Conservation (phyloP, 257 asterid species). For the Penstemon davidsonii region DNA sequence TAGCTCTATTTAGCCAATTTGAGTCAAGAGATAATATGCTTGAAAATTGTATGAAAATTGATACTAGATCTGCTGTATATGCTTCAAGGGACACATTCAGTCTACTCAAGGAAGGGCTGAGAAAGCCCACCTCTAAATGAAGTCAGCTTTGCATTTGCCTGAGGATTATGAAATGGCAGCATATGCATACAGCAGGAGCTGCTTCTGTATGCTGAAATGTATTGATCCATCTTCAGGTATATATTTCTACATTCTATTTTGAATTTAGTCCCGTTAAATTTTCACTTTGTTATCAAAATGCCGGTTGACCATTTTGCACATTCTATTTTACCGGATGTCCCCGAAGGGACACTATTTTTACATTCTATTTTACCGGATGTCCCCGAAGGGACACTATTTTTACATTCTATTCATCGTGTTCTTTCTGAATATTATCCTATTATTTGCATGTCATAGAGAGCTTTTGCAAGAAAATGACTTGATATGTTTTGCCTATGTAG, state of each 20-base stretch:
- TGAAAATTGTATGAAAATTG: constrained; percentile 20
- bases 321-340: no score
- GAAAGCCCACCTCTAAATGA: constrained; percentile 27
- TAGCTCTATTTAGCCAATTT: constrained; percentile 20
- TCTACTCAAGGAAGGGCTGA: constrained; percentile 29
- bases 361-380: not conserved
- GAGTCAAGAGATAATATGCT: constrained; percentile 29
- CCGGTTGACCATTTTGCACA: not conserved
- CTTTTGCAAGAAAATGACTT: not conserved
- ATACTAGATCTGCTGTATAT: constrained; percentile 15
- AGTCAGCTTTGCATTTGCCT: constrained; percentile 25
- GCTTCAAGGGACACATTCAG: constrained; percentile 24
- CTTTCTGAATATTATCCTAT: not conserved
- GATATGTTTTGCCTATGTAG: not conserved
- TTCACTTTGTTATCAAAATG: not conserved
- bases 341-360: not conserved
- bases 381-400: no score
- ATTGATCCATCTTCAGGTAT: constrained; percentile 41
- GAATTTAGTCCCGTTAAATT: not conserved
- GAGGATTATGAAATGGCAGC: constrained; percentile 33
- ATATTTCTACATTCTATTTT: not conserved
- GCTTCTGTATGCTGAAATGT: constrained; percentile 32
- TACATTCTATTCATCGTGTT: not conserved
- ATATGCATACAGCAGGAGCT: constrained; percentile 27
- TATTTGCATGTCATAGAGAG: not conserved